Base-by-base conservation (phyloP, 2,329 filamentous ascomycete genomes). In the Cladophialophora yegresii region DNA sequence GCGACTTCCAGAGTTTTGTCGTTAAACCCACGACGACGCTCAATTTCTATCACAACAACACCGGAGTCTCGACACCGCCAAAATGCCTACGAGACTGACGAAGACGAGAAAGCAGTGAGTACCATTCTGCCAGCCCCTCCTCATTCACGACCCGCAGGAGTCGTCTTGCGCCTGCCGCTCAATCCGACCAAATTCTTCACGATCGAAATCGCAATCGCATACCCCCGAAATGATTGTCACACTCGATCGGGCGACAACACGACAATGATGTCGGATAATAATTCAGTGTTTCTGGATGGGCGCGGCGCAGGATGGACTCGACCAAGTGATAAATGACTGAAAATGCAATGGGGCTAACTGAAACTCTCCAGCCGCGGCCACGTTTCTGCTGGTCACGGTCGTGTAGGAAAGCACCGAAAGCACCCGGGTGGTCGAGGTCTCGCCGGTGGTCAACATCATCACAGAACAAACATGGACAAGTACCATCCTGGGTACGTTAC, bases 401-500 rank as follows among this genome's bases (percentile, higher is more conserved):
- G 93, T 88, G 83, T 98, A 80, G 95, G 95, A 82, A 98, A 98
- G 90, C 93, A 97, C 90, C 87, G 95, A 80, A 98, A 99, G 89
- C 85, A 88, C 77, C 87, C 87, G 77, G 87, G 87, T 87, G 87
- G 85, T 85, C 86, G 87, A 79, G 87, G 87, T 88, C 91, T 91
- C 84, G 95, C 95, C 81, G 93, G 95, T 96, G 93, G 93, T 87
- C 92, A 97, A 85, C 95, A 99, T 86, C 95, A 99, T 85, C 92
- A 96, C 88, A 84, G 91, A 74, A 96, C 91, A 78, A 96, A 96
- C 85, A 84, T 92, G 77, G 89, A 91, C 81, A 93, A 93, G 84
- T 92, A 93, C 89, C 91, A 96, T 80, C 92, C 93, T 70, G 95
- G 95, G 92, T 98, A 98, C 91, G 98, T 97, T 83, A 92, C 92